These are phyloP conservation scores for Blastobotrys chiropterorum DNA, from an alignment of 805 yeast species.

Conservation along the genomic window DNA sequence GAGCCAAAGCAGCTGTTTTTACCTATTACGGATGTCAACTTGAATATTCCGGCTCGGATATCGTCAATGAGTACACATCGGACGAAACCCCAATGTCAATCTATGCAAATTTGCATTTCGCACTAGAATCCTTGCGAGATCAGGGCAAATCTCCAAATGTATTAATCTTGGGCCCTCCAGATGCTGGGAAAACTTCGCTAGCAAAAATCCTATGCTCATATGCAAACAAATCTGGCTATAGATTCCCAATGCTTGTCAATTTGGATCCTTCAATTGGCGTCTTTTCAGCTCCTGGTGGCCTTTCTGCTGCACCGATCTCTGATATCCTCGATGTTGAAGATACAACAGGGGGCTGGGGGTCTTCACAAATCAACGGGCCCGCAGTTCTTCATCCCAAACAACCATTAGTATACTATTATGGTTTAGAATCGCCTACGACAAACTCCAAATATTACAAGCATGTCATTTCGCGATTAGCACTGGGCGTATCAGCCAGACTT, in stretches of 20 bases:
- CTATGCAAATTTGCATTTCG: constrained; percentile 66
- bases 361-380: constrained; percentile 55
- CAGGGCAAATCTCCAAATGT: constrained; percentile 42
- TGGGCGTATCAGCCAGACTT: constrained; percentile 41
- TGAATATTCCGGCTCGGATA: constrained; percentile 36
- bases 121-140: constrained; percentile 52
- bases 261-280: constrained; percentile 70
- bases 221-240: constrained; percentile 55
- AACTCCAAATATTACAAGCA: constrained; percentile 53
- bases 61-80: constrained; percentile 44
- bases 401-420: constrained; percentile 79
- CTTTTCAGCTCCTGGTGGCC: constrained; percentile 72
- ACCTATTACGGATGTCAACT: constrained; percentile 63
- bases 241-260: constrained; percentile 68
- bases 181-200: constrained; percentile 74
- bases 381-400: constrained; percentile 63
- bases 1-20: constrained; percentile 48
- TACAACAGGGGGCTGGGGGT: constrained; percentile 63
- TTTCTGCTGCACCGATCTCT: constrained; percentile 77
- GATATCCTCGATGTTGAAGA: constrained; percentile 70
- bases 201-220: constrained; percentile 66
- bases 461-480: constrained; percentile 43
- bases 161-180: constrained; percentile 64
- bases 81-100: constrained; percentile 64
- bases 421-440: constrained; percentile 52